A percentile compares a stretch with the other conserved stretches of the same genome.
Evolutionary conservation across 768 basidiomycete genomes (phyloP).

Genomic region (Psilocybe azurescens): DNA sequence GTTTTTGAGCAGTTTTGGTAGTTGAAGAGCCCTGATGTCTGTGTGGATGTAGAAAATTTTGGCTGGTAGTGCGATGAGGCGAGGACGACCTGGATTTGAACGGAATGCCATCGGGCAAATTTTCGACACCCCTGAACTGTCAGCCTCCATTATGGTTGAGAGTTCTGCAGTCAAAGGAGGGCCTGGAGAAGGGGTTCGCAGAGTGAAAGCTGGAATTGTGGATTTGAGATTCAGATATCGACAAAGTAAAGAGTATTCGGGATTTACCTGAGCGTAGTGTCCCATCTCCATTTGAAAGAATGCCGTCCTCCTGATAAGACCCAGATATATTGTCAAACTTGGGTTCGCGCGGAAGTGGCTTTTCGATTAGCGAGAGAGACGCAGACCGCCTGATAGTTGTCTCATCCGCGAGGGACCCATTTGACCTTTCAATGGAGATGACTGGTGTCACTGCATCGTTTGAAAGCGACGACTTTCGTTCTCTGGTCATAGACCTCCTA

Average conservation of each 20-base stretch:
- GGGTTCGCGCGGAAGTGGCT: conserved; percentile 31
- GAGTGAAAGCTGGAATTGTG: conserved; percentile 27
- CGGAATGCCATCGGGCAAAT: conserved; percentile 31
- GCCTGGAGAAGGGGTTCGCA: conserved; percentile 48
- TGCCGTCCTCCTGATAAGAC: conserved; percentile 10
- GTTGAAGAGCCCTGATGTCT: neutral
- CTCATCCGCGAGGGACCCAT: conserved; percentile 27
- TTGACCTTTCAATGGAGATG: conserved; percentile 37
- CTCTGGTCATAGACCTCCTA: too few species aligned
- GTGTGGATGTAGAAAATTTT: neutral
- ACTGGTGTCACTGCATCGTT: conserved; percentile 34
- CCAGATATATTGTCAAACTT: too few species aligned
- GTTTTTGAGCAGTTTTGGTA: neutral
- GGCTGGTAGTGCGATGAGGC: too few species aligned
- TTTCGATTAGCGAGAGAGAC: conserved; percentile 44
- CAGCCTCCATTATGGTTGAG: conserved; percentile 79
- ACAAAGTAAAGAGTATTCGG: neutral
- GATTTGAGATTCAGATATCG: neutral
- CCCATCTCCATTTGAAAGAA: conserved; percentile 6
- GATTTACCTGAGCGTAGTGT: conserved; percentile 25
- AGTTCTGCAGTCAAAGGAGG: conserved; percentile 59
- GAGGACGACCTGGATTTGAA: conserved; percentile 7
- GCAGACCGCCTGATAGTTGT: conserved; percentile 37
- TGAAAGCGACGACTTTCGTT: too few species aligned
- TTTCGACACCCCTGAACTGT: conserved; percentile 68